Conservation (phyloP, 2,329 filamentous ascomycete genomes). For the Fusarium burgessii region DNA sequence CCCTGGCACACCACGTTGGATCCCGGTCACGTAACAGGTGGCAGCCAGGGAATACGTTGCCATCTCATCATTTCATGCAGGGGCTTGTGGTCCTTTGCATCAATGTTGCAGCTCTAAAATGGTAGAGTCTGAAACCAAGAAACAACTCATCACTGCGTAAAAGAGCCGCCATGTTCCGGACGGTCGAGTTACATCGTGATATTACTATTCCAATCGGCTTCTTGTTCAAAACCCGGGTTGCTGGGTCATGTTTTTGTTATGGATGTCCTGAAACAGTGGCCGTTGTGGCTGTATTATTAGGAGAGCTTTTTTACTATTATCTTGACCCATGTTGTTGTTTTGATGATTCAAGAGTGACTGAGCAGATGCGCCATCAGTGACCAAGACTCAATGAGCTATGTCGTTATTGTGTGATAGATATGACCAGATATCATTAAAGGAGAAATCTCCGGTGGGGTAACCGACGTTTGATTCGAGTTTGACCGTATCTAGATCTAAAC, state of each 20-base stretch:
- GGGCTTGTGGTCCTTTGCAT: conserved; percentile 28
- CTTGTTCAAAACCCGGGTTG: conserved; percentile 6
- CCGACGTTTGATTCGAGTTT: background rate
- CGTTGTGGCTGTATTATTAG: background rate
- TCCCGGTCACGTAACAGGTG: conserved; percentile 13
- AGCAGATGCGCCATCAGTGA: background rate
- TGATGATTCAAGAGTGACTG: background rate
- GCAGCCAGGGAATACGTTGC: conserved; percentile 12
- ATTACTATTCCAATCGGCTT: conserved; percentile 19
- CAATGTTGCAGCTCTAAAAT: conserved; percentile 16
- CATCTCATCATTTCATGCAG: conserved; percentile 39
- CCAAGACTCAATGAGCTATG: background rate
- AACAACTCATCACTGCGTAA: conserved; percentile 12
- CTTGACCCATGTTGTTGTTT: background rate
- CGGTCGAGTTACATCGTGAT: conserved; percentile 24
- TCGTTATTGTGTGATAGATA: too few species aligned
- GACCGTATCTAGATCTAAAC: background rate
- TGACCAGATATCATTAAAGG: background rate
- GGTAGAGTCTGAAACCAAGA: conserved; percentile 6
- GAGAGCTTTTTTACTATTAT: background rate
- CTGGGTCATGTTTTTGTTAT: conserved; percentile 14
- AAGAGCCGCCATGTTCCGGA: background rate
- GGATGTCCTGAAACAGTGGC: conserved; percentile 5
- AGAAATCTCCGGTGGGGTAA: background rate
- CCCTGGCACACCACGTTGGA: conserved; percentile 31